phyloP scores from a whole-genome alignment of 1,284 basidiomycete genomes.

The Takashimella koratensis region DNA sequence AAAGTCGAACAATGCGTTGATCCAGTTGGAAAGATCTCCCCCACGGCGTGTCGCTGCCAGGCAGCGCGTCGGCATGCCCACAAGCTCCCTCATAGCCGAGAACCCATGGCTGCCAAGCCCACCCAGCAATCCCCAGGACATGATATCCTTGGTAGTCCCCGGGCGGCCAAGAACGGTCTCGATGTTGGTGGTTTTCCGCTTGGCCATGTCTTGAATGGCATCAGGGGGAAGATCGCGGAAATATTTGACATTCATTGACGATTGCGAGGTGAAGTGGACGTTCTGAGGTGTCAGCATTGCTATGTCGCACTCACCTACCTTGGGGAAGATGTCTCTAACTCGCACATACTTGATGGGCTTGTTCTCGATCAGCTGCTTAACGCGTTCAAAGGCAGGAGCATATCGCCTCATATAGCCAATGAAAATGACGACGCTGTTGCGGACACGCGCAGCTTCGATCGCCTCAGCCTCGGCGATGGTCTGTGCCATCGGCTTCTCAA shows the following conservation, averaged over 20 bases:
- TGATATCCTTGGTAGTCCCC: slow-evolving; percentile 24
- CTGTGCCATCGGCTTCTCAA: slow-evolving; percentile 47
- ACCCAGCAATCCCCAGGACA: slow-evolving; percentile 42
- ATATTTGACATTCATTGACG: too few species aligned
- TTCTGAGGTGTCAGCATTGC: slow-evolving; percentile 34
- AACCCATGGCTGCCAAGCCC: slow-evolving; percentile 48
- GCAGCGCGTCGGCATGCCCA: slow-evolving; percentile 43
- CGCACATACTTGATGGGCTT: slow-evolving; percentile 40
- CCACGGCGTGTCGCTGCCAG: slow-evolving; percentile 25
- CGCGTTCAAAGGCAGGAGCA: slow-evolving; percentile 37
- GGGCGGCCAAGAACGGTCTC: slow-evolving; percentile 27
- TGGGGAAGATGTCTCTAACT: slow-evolving; percentile 49
- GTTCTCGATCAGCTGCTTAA: slow-evolving; percentile 37
- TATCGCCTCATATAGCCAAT: slow-evolving; percentile 50
- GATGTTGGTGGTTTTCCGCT: slow-evolving; percentile 12
- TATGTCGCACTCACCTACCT: slow-evolving; percentile 21
- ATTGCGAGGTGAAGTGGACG: slow-evolving; percentile 32
- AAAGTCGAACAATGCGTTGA: slow-evolving; percentile 12
- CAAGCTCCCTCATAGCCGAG: slow-evolving; percentile 49
- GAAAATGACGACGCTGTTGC: slow-evolving; percentile 35
- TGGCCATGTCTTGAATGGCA: slow-evolving; percentile 45
- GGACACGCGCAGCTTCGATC: slow-evolving; percentile 32
- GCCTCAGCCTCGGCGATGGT: slow-evolving; percentile 32
- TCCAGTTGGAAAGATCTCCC: slow-evolving; percentile 8
- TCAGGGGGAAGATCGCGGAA: too few species aligned